Percentiles rank a stretch among this genome's conserved stretches.
Conservation (phyloP, 164 flowering plant genomes). For the Magnolia changhungtana region DNA sequence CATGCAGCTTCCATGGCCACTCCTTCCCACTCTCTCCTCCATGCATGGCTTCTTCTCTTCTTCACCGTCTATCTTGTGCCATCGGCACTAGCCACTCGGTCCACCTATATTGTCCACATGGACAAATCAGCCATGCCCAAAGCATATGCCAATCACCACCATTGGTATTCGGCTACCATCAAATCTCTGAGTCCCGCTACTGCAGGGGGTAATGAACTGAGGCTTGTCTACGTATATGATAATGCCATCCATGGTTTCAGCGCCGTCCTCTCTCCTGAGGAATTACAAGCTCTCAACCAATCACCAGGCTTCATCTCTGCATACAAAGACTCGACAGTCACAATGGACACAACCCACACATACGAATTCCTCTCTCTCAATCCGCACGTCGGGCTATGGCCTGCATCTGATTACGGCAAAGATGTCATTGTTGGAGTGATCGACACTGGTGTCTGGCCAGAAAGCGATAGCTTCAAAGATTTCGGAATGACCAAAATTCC, state of each 20-base stretch:
- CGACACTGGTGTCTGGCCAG: slow-evolving; percentile 76
- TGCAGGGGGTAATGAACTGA: not conserved
- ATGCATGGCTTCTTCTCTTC: slow-evolving; percentile 9
- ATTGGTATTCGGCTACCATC: slow-evolving; percentile 40
- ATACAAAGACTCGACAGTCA: slow-evolving; percentile 25
- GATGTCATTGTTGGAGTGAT: slow-evolving; percentile 60
- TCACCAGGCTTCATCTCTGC: slow-evolving; percentile 36
- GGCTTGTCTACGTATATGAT: slow-evolving; percentile 36
- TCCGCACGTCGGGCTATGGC: slow-evolving; percentile 41
- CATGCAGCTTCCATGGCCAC: too few relatives aligned
- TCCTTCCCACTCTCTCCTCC: too few relatives aligned
- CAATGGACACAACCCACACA: slow-evolving; percentile 52
- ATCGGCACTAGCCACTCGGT: slow-evolving; percentile 11
- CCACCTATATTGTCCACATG: slow-evolving; percentile 54
- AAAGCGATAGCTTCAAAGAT: slow-evolving; percentile 53
- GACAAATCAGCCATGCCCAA: slow-evolving; percentile 52
- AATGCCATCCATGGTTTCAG: slow-evolving; percentile 50
- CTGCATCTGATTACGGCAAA: slow-evolving; percentile 43
- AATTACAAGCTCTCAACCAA: slow-evolving; percentile 23
- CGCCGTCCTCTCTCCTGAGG: slow-evolving; percentile 17
- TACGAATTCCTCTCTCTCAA: slow-evolving; percentile 45
- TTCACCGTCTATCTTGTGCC: not conserved
- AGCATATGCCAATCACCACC: slow-evolving; percentile 29
- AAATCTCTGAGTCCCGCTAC: slow-evolving; percentile 22
- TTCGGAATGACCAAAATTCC: slow-evolving; percentile 50